phyloP scores from a whole-genome alignment of 805 yeast genomes.

The Priceomyces haplophilus region DNA sequence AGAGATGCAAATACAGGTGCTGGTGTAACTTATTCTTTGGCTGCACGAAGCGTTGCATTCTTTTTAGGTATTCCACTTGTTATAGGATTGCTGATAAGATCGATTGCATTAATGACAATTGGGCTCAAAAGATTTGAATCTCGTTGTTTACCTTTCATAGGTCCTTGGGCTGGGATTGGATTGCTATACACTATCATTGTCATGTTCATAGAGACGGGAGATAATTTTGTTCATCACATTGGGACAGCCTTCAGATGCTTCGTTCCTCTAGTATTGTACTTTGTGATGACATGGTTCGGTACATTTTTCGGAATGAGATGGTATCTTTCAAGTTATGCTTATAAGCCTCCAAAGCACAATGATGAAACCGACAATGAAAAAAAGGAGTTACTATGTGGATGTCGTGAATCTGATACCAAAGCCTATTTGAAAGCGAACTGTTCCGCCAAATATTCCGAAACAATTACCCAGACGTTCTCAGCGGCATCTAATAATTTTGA shows the following conservation, averaged over 20 bases:
- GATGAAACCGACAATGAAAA: conserved; percentile 11
- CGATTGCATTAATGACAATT: conserved; percentile 19
- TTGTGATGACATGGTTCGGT: conserved; percentile 46
- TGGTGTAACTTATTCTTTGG: conserved; percentile 32
- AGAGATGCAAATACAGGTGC: conserved; percentile 8
- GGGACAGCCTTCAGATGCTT: conserved; percentile 49
- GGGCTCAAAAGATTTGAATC: conserved; percentile 32
- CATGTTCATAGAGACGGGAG: conserved; percentile 50
- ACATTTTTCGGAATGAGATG: conserved; percentile 37
- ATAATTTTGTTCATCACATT: conserved; percentile 45
- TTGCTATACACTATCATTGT: conserved; percentile 51
- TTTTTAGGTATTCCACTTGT: conserved; percentile 55
- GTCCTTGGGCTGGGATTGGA: conserved; percentile 52
- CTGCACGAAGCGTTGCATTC: conserved; percentile 48
- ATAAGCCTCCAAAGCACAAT: not conserved
- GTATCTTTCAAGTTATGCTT: conserved; percentile 11
- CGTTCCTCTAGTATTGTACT: conserved; percentile 49
- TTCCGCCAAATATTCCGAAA: conserved; percentile 38
- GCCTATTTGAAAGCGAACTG: conserved; percentile 27
- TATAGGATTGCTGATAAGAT: conserved; percentile 43
- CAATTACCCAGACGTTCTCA: conserved; percentile 52
- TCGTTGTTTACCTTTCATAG: conserved; percentile 37
- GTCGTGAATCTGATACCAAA: conserved; percentile 25
- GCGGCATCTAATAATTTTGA: conserved; percentile 61
- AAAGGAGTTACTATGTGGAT: conserved; percentile 32